Base-by-base conservation (phyloP, 169 alveolate genomes). In the Plasmodium fragile region DNA sequence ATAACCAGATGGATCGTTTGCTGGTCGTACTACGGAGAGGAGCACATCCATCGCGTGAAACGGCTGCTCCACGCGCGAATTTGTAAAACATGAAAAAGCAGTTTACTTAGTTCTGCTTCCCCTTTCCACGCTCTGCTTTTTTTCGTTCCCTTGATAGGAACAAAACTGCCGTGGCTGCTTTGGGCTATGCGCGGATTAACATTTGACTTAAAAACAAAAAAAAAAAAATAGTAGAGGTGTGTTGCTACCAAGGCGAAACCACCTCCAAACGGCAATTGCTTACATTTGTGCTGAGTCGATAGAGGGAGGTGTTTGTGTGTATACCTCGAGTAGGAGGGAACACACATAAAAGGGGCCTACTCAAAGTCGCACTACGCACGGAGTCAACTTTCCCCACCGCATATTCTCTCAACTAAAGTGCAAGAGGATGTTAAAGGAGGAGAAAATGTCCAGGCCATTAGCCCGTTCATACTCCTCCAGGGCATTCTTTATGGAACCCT, bases 1-100 rank as follows among this genome's bases (percentile, higher is more conserved):
- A 95, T 93, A 85, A 92, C 96, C 16, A 92, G 97, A 22, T 96
- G 97, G 97, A 95, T 89, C 39, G 39, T 96, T 25, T 95, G 96
- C 43, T 96, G 97, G 97, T 95, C 97, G 59, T 96, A 93, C 69
- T 96, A 93, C 79, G 93, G 84, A 49, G 93, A 95, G 11, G 92
- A 79, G 13, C 97, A 96, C 52, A 94, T 96, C 22, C 22, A 83
- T 16, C 34, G 32, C 70, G n/a, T 87, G 36, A 87, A 77, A 69
- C 65, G 43, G 22, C 59, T 73, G 43, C 79, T 49, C 13, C 45
- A 75, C n/a, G 93, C 22, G 32, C 73, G 70, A 55, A 81, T 79
- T 79, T 10, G 18, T 65, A 25, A n/a, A 4, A 16, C 30, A n/a
- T 79, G 73, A 82, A 13, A 49, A 13, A 49, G 59, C 59, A 2